Evolutionary conservation across 2,329 filamentous ascomycete genomes (phyloP).

Genomic region (Apiospora hydei): DNA sequence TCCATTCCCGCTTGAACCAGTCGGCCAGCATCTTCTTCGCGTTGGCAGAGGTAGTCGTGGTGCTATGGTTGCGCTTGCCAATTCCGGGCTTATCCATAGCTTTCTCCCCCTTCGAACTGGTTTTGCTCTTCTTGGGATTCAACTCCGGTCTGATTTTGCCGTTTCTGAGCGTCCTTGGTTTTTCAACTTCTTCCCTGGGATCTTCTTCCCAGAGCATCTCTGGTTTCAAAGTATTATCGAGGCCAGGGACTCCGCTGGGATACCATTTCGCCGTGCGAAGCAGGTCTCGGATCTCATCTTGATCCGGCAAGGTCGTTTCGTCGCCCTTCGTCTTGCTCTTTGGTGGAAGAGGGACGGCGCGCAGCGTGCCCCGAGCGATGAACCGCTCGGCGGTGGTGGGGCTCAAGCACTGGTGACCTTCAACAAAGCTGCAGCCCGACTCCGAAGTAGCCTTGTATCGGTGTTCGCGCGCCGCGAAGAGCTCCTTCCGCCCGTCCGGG

Average conservation of each 20-base stretch:
- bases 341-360: not conserved
- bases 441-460: slow-evolving; percentile 26
- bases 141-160: not conserved
- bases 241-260: not conserved
- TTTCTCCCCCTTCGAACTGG: not conserved
- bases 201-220: not conserved
- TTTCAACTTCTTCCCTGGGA: not conserved
- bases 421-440: slow-evolving; percentile 29
- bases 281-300: not conserved
- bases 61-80: not conserved
- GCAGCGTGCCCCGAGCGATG: slow-evolving; percentile 30
- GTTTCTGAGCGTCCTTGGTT: not conserved
- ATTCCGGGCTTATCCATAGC: no score
- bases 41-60: not conserved
- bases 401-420: slow-evolving; percentile 30
- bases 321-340: not conserved
- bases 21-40: not conserved
- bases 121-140: no score
- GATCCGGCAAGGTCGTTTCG: not conserved
- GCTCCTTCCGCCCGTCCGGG: not conserved
- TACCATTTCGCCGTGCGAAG: not conserved
- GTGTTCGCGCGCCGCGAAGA: not conserved
- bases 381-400: slow-evolving; percentile 32
- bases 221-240: not conserved
- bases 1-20: slow-evolving; percentile 5